Evolutionary conservation across 345 rosid species (phyloP).

Genomic region (Eucalyptus regnans): DNA sequence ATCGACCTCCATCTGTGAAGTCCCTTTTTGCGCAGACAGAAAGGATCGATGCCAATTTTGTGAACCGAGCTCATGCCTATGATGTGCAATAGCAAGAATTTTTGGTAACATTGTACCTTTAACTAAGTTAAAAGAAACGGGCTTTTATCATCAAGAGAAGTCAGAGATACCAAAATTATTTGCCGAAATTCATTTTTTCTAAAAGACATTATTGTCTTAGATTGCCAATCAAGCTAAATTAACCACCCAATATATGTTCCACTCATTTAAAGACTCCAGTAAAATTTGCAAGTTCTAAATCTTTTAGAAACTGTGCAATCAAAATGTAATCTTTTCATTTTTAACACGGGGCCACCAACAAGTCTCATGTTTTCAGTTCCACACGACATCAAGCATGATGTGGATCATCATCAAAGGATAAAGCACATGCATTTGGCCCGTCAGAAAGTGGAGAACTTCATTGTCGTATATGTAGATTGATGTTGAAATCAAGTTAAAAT

Average conservation of each 20-base stretch:
- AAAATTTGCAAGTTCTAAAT: background rate
- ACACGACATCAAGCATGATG: background rate
- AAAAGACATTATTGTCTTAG: background rate
- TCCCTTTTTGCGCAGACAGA: background rate
- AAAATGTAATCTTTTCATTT: background rate
- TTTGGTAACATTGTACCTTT: background rate
- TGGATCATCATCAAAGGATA: background rate
- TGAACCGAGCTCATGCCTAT: background rate
- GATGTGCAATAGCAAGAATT: background rate
- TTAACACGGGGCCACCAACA: background rate
- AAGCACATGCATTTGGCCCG: background rate
- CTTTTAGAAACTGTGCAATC: background rate
- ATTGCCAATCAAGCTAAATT: background rate
- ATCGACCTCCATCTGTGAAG: background rate
- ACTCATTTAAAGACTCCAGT: background rate
- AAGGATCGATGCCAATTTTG: background rate
- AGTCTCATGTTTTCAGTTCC: background rate
- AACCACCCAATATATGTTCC: background rate
- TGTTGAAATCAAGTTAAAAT: background rate
- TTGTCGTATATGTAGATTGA: background rate
- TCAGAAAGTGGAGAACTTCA: background rate
- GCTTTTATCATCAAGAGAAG: background rate
- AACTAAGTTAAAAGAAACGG: background rate
- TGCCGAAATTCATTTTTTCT: background rate
- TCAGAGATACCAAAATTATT: background rate